These are phyloP conservation scores for Paspalum notatum DNA, from an alignment of 176 grass and related monocot species.

Conservation along the genomic window DNA sequence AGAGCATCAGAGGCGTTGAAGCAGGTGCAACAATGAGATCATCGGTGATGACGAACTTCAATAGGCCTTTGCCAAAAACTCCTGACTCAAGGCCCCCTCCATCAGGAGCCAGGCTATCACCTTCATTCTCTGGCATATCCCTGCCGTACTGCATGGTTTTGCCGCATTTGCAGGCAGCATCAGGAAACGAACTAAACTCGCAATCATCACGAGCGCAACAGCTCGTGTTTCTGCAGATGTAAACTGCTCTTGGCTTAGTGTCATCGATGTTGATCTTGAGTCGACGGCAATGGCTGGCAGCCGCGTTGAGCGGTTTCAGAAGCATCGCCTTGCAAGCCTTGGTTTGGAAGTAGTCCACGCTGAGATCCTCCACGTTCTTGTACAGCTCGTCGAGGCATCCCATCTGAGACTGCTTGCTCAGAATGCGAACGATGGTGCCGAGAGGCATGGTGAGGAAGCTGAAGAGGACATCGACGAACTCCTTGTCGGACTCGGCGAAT, in stretches of 20 bases:
- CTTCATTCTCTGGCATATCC: not conserved
- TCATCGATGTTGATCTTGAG: not conserved
- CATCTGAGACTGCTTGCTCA: conserved; percentile 23
- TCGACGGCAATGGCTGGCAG: not conserved
- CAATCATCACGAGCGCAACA: not conserved
- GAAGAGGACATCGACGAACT: conserved; percentile 59
- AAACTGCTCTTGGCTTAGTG: not conserved
- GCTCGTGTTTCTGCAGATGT: not conserved
- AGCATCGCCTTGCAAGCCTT: conserved; percentile 45
- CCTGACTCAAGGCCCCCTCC: not conserved
- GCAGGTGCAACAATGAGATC: conserved; percentile 34
- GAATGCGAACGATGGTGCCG: conserved; percentile 42
- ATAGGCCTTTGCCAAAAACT: conserved; percentile 23
- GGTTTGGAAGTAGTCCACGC: not conserved
- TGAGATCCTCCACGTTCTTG: conserved; percentile 30
- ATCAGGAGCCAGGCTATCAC: not conserved
- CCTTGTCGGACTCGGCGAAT: conserved; percentile 39
- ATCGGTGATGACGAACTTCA: conserved; percentile 42
- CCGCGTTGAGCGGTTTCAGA: conserved; percentile 4
- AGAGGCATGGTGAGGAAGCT: conserved; percentile 66
- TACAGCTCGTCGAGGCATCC: conserved; percentile 39
- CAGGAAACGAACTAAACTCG: not conserved
- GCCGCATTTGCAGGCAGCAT: not conserved
- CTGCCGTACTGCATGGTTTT: not conserved
- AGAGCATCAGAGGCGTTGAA: conserved; percentile 21